Evolutionary conservation across 2,329 filamentous ascomycete genomes (phyloP).

Genomic region (Pseudofabraea citricarpa): DNA sequence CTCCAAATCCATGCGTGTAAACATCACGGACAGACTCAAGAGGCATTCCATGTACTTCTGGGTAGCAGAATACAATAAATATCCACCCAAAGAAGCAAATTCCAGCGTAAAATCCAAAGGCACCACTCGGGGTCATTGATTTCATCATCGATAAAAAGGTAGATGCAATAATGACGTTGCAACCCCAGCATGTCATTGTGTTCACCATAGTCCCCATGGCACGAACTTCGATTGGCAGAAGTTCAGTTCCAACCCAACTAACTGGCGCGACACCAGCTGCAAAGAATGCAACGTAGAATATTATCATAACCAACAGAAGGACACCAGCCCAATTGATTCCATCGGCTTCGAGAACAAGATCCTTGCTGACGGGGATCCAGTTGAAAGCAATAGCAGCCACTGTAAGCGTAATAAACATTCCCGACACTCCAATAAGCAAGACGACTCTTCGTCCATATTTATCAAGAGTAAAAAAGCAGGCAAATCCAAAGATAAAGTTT

Average conservation of each 20-base stretch:
- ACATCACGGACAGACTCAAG: constrained; percentile 48
- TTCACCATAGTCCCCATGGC: constrained; percentile 43
- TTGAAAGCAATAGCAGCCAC: constrained; percentile 39
- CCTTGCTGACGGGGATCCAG: constrained; percentile 38
- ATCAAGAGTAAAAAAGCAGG: constrained; percentile 42
- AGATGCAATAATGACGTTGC: constrained; percentile 44
- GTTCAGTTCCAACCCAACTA: constrained; percentile 41
- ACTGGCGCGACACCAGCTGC: constrained; percentile 38
- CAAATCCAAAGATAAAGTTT: constrained; percentile 43
- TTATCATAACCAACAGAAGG: constrained; percentile 9
- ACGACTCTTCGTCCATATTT: constrained; percentile 39
- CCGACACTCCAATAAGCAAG: constrained; percentile 37
- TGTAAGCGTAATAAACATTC: constrained; percentile 41
- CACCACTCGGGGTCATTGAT: constrained; percentile 39
- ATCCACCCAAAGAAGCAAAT: constrained; percentile 43
- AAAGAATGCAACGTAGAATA: constrained; percentile 34
- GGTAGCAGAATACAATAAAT: constrained; percentile 39
- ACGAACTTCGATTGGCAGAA: constrained; percentile 43
- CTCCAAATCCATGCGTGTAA: constrained; percentile 43
- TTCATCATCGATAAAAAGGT: constrained; percentile 47
- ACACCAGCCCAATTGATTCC: constrained; percentile 4
- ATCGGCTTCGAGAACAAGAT: constrained; percentile 26
- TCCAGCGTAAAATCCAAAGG: constrained; percentile 45
- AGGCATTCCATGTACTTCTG: constrained; percentile 48
- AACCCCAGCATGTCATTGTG: constrained; percentile 41